Base-by-base conservation (phyloP, 2,329 filamentous ascomycete species). In the Diplodia scrobiculata region DNA sequence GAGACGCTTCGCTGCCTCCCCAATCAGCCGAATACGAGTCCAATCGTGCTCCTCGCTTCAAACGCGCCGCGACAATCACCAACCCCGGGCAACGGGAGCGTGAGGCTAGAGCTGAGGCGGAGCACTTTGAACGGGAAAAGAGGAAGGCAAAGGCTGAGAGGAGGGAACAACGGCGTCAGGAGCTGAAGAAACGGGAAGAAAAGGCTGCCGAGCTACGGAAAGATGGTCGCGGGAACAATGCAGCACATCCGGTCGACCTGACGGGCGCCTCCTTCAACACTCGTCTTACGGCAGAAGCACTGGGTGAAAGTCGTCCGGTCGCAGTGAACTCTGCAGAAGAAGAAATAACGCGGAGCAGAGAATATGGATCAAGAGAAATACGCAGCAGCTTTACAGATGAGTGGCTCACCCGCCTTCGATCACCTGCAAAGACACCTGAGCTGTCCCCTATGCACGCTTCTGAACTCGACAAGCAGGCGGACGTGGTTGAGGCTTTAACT, bases 321-420 rank as follows among this genome's bases (percentile, higher is more conserved):
- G n/a, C 45, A 25, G 29, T 36, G 10, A 6, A 21, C 5, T 17
- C 27, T 48, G 58, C 29, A 17, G 27, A 50, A 25, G 27, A 62
- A 17, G 27, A 62, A 17, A 34, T 48, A 21, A 19, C 19, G 14
- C 21, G 27, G n/a, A 62, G 19, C 14, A 62, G 19, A 25, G 58
- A 25, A 13, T 62, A 62, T 21, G 58, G 58, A 17, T 48, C 58
- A n/a, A 50, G 58, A 32, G 58, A 62, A 62, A 62, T 62, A 10
- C 58, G 58, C 29, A 51, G 58, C 58, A 62, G 58, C 29, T 63
- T 52, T 34, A 63, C 48, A 3, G 48, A 63, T 27, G 60, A 63
- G 17, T 63, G 60, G 60, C 32, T 63, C 7, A 63, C 21, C 21
- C 60, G 60, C 17, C 60, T 52, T 7, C 45, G 27, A 19, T 50